A percentile compares a stretch with the other conserved stretches of the same genome.
These are phyloP conservation scores for Dendrothele bispora DNA, from an alignment of 768 basidiomycete species.

Conservation along the genomic window DNA sequence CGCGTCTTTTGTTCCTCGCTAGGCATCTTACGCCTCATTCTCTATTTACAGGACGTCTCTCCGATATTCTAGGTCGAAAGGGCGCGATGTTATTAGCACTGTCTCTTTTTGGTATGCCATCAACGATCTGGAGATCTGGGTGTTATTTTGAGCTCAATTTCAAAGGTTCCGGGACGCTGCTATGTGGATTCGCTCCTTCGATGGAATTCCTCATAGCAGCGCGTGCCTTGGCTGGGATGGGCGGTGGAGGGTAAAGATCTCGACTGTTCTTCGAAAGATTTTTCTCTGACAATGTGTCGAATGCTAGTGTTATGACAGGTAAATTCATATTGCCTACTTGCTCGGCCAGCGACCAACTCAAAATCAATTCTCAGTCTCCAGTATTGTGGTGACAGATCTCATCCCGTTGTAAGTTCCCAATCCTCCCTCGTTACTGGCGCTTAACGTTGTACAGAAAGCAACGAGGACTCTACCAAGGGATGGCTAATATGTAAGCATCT, in stretches of 20 bases:
- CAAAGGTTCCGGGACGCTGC: slow-evolving; percentile 76
- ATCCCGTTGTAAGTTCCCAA: slow-evolving; percentile 71
- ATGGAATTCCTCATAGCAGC: slow-evolving; percentile 83
- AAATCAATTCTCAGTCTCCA: slow-evolving; percentile 65
- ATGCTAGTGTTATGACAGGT: slow-evolving; percentile 81
- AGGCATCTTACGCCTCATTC: slow-evolving; percentile 14
- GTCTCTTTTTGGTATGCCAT: slow-evolving; percentile 70
- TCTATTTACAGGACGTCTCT: slow-evolving; percentile 63
- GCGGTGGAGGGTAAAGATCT: slow-evolving; percentile 78
- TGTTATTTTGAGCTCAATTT: neutral
- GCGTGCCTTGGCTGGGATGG: slow-evolving; percentile 87
- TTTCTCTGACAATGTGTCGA: slow-evolving; percentile 22
- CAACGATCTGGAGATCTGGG: neutral
- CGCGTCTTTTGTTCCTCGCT: neutral
- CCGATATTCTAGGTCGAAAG: slow-evolving; percentile 84
- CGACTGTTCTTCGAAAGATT: slow-evolving; percentile 18
- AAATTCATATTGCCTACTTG: slow-evolving; percentile 14
- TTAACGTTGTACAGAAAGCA: slow-evolving; percentile 54
- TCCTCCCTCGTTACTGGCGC: neutral
- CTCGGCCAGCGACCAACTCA: slow-evolving; percentile 22
- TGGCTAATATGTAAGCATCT: slow-evolving; percentile 75
- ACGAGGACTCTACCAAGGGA: slow-evolving; percentile 88
- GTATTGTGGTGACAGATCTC: slow-evolving; percentile 83
- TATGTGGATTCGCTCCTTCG: slow-evolving; percentile 84
- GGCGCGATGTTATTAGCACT: slow-evolving; percentile 86